Evolutionary conservation across 306 rosid species (phyloP).

Genomic region (Quercus mongolica): DNA sequence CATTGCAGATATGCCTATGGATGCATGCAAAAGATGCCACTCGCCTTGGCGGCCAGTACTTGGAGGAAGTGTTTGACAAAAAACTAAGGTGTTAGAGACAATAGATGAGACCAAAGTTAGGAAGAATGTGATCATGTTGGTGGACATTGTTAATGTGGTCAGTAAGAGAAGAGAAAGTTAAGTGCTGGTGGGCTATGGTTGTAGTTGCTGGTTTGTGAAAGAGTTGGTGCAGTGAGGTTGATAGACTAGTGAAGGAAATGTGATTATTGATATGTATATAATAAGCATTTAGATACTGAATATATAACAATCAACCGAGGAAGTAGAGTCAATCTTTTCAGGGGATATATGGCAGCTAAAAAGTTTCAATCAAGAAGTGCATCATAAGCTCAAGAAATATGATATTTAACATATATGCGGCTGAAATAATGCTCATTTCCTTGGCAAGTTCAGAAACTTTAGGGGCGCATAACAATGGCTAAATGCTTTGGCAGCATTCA

Average conservation of each 20-base stretch:
- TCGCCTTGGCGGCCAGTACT: constrained; percentile 29
- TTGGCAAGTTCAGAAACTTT: background rate
- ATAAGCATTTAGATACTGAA: background rate
- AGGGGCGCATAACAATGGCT: background rate
- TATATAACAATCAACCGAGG: background rate
- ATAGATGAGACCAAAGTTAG: constrained; percentile 9
- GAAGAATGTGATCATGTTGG: constrained; percentile 9
- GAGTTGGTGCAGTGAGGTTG: constrained; percentile 19
- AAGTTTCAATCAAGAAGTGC: constrained; percentile 14
- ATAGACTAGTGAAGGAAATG: constrained; percentile 4
- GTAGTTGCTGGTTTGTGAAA: constrained; percentile 9
- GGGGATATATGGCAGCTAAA: constrained; percentile 20
- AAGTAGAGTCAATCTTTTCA: constrained; percentile 24
- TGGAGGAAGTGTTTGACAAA: constrained; percentile 4
- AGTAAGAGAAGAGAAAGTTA: background rate
- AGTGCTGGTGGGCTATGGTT: constrained; percentile 30
- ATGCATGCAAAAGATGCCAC: constrained; percentile 59
- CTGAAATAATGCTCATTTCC: background rate
- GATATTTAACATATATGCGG: constrained; percentile 8
- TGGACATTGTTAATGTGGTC: background rate
- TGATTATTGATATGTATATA: background rate
- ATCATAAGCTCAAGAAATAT: constrained; percentile 35
- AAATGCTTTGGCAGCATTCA: background rate
- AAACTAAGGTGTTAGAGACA: background rate
- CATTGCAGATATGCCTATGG: constrained; percentile 75